Evolutionary conservation across 345 rosid genomes (phyloP), one percentile per base, ranked within the genome.

Genomic region (Bruguiera sexangula): DNA sequence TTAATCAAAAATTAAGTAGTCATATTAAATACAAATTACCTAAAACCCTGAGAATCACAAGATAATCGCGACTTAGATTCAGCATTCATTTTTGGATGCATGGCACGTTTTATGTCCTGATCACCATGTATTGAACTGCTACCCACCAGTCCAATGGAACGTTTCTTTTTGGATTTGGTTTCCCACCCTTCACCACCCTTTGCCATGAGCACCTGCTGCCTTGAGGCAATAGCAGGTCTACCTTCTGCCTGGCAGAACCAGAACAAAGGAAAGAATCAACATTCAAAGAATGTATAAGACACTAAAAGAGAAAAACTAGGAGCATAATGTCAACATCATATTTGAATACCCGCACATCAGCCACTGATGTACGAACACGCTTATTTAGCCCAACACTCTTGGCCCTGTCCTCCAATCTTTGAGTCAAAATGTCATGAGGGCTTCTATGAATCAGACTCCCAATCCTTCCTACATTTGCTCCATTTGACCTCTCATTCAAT

Each of bases 161-260:
- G 90, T 78, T 86, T 95, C 78, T 89, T 86, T 81, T 90, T 95
- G 85, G 86, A 87, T 83, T 84, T 95, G 71, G 83, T 87, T 62
- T 92, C 99, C 97, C 99, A 92, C 78, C 88, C 93, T 75, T 95
- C 99, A 70, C 96, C 91, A 73, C 83, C 88, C 77, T 85, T 92
- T 69, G 89, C 97, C 32, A 62, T 64, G 15, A 72, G 73, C 36
- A 72, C 64, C 72, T 80, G 88, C 81, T 88, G 91, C 84, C 89
- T 85, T 69, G 88, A 68, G 53, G 59, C 75, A 54, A 73, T 67
- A 62, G 75, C 69, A 70, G 83, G 72, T 79, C 89, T 84, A 63
- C 81, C 78, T 65, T 87, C 92, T 15, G 72, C 85, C 97, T 92
- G 86, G 26, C 29, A 58, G 50, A 68, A 70, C 43, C 62, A 63